A percentile compares a stretch with the other conserved stretches of the same genome.
Evolutionary conservation across 495 filamentous ascomycete genomes (phyloP).

Genomic region (Physcia stellaris): DNA sequence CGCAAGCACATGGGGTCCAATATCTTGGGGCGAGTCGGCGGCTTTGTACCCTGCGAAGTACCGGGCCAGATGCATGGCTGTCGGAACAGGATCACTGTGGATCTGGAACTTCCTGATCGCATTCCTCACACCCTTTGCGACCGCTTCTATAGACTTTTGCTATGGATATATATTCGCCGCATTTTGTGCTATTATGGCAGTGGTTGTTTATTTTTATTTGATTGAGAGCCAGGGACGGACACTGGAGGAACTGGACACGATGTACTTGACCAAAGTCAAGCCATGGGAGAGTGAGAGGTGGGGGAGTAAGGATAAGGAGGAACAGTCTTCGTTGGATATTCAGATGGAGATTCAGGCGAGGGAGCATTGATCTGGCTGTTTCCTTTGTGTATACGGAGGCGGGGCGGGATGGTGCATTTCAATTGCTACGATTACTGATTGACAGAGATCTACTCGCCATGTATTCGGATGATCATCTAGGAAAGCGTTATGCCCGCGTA

Average conservation of each 20-base stretch:
- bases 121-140: constrained; percentile 74
- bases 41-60: constrained; percentile 58
- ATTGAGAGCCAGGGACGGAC: constrained; percentile 54
- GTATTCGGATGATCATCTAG: no score
- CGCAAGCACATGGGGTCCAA: constrained; percentile 67
- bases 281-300: constrained; percentile 53
- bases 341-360: no score
- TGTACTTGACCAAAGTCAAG: constrained; percentile 60
- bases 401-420: no score
- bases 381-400: no score
- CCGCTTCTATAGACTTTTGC: constrained; percentile 48
- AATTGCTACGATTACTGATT: no score
- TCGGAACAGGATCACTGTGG: constrained; percentile 83
- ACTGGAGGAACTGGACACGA: constrained; percentile 72
- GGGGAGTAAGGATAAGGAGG: no score
- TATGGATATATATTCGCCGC: constrained; percentile 74
- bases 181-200: constrained; percentile 48
- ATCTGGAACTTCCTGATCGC: constrained; percentile 80
- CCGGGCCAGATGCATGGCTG: constrained; percentile 67
- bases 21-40: constrained; percentile 79
- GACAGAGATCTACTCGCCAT: no score
- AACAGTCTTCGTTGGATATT: no score
- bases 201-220: constrained; percentile 67
- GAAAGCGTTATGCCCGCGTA: no score
- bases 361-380: no score